Evolutionary conservation across 2,329 filamentous ascomycete genomes (phyloP), one percentile per base, ranked within the genome.

Genomic region (Alternaria triticina): DNA sequence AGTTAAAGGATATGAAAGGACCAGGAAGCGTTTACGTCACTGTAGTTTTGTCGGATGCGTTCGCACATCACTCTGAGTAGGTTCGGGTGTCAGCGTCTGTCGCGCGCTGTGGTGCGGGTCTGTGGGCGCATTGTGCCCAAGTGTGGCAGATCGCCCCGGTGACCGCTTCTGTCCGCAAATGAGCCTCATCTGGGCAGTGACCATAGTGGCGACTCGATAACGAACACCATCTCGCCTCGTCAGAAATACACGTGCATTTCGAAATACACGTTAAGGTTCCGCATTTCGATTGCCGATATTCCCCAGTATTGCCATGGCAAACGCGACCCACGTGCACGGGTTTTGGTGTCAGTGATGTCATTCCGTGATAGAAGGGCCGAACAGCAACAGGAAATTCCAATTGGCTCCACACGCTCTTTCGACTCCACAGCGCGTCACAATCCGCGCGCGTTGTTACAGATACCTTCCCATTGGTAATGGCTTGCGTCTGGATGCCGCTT

Each of bases 381-480:
- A n/a, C 23, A 11, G 17, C 47, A 46, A 30, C 17, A 17, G 5
- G 20, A 15, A 9, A n/a, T 1, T 25, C 36, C 13, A 59, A 59
- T 54, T 59, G 57, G 57, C 27, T 54, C 3, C 13, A 5, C 47
- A 10, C 33, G 51, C 45, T 30, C 13, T 17, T 23, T 15, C 25
- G 15, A 59, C 27, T 46, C 47, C 49, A 59, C 50, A 65, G 28
- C 59, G 64, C 64, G 66, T 70, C 62, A 70, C 59, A 64, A 12
- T 45, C 25, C 28, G 13, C 54, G 49, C 54, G 50, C 36, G 45
- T 47, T 44, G 40, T 33, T 44, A 57, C 55, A n/a, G 60, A 50
- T 46, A 36, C 45, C 27, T 46, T 47, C 57, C 56, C 43, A 58
- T 68, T 68, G 60, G 64, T 70, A 70, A 70, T 55, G 46, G 20